Percentiles rank a stretch among this genome's conserved stretches.
These are phyloP conservation scores for Combretum micranthum DNA, from an alignment of 345 rosid genomes.

Conservation along the genomic window DNA sequence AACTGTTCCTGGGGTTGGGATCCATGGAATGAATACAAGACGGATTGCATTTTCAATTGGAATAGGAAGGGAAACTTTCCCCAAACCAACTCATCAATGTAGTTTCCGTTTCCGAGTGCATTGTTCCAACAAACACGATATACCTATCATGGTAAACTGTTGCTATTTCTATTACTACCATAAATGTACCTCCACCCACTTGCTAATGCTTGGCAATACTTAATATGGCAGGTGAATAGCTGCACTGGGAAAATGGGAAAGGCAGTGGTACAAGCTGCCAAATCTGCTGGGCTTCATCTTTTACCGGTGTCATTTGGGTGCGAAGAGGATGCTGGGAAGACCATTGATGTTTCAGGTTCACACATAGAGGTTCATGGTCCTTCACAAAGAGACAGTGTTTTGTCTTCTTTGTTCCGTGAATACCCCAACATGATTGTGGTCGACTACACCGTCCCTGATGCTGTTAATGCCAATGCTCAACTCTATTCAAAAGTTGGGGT, in stretches of 20 bases:
- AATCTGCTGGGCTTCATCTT: conserved; percentile 69
- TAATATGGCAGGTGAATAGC: conserved; percentile 58
- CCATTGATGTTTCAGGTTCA: conserved; percentile 62
- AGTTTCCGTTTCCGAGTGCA: too few species aligned
- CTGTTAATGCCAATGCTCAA: conserved; percentile 86
- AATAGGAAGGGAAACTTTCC: too few species aligned
- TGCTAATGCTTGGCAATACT: too few species aligned
- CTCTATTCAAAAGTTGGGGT: conserved; percentile 85
- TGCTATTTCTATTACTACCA: too few species aligned
- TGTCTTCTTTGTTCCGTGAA: conserved; percentile 46
- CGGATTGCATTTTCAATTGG: too few species aligned
- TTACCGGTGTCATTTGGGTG: conserved; percentile 78
- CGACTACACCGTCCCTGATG: conserved; percentile 78
- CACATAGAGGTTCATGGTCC: conserved; percentile 69
- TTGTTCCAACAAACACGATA: too few species aligned
- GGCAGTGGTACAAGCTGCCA: conserved; percentile 81
- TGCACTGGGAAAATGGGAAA: conserved; percentile 89
- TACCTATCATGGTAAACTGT: too few species aligned
- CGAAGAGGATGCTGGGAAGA: conserved; percentile 50
- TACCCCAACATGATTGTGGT: conserved; percentile 73
- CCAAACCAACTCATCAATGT: too few species aligned
- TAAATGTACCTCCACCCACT: too few species aligned
- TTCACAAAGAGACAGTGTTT: conserved; percentile 56
- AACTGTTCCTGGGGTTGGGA: too few species aligned
- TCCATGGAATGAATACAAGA: too few species aligned